Base-by-base conservation (phyloP, 2,329 filamentous ascomycete species). In the Arachnopeziza araneosa region DNA sequence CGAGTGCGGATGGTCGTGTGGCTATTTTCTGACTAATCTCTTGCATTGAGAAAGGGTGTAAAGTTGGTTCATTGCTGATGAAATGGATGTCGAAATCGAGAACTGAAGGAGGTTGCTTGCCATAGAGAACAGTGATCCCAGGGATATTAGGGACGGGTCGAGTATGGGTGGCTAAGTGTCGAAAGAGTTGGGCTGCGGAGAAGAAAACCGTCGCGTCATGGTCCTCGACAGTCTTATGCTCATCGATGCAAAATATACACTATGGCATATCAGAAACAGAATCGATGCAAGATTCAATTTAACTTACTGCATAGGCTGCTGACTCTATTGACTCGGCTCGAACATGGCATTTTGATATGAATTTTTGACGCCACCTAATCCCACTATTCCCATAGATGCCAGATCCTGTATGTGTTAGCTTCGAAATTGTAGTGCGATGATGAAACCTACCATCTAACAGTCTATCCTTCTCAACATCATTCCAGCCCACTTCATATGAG, bases 121-220 rank as follows among this genome's bases (percentile, higher is more conserved):
- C 69, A 36, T 72, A 72, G 10, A 71, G 51, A n/a, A 66, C 59
- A 9, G 24, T 65, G 10, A 72, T 61, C 1, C 70, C 70, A 14
- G 60, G 12, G 22, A 72, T 62, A 21, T 62, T 62, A 7, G 70
- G 68, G 21, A 72, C 58, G 12, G 70, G 70, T 44, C 66, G 68
- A 14, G 66, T 48, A 48, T 72, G 70, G 32, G 62, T 67, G 9
- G 70, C 64, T 14, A 72, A 54, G 44, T 72, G 70, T n/a, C 64
- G 66, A 55, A 72, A 69, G 14, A 72, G 60, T 24, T 67, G 61
- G 5, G 53, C 48, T 12, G 68, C 66, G 1, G 69, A 69, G 57
- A 71, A 72, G 62, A 72, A 72, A 24, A 72, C 60, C 1, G 70
- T 72, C 2, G 70, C 70, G 32, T 72, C 70, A 44, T 71, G 68